Evolutionary conservation across 805 yeast genomes (phyloP).

Genomic region (Lachancea thermotolerans): DNA sequence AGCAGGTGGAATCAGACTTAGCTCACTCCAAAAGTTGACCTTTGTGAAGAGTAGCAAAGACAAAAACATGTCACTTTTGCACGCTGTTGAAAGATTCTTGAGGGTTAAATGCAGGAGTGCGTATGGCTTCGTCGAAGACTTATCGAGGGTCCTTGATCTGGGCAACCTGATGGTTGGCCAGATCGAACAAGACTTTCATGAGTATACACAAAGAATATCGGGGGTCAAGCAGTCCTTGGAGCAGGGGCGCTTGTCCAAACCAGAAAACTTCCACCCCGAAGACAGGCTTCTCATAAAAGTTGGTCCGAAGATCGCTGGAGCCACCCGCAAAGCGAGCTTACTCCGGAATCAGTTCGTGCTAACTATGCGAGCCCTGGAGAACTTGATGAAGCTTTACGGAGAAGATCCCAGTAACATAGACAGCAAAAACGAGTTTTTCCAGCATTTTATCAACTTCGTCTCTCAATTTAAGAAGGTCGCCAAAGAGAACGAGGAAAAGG

Average conservation of each 20-base stretch:
- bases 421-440: conserved; percentile 53
- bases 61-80: conserved; percentile 64
- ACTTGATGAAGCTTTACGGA: conserved; percentile 63
- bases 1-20: conserved; percentile 64
- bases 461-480: conserved; percentile 59
- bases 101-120: conserved; percentile 60
- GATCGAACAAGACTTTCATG: conserved; percentile 51
- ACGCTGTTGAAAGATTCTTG: conserved; percentile 65
- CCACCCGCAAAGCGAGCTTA: conserved; percentile 45
- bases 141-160: conserved; percentile 45
- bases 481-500: conserved; percentile 55
- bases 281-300: conserved; percentile 54
- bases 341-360: conserved; percentile 44
- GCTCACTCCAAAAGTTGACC: conserved; percentile 60
- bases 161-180: conserved; percentile 60
- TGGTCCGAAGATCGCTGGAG: conserved; percentile 46
- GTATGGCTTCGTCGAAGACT: conserved; percentile 54
- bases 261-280: conserved; percentile 55
- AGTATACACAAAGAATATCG: conserved; percentile 44
- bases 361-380: conserved; percentile 47
- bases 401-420: conserved; percentile 52
- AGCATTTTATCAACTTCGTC: conserved; percentile 53
- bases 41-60: conserved; percentile 62
- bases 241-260: conserved; percentile 59
- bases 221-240: conserved; percentile 49